Evolutionary conservation across 1,284 basidiomycete species (phyloP).

Genomic region (Blastosporella zonata): DNA sequence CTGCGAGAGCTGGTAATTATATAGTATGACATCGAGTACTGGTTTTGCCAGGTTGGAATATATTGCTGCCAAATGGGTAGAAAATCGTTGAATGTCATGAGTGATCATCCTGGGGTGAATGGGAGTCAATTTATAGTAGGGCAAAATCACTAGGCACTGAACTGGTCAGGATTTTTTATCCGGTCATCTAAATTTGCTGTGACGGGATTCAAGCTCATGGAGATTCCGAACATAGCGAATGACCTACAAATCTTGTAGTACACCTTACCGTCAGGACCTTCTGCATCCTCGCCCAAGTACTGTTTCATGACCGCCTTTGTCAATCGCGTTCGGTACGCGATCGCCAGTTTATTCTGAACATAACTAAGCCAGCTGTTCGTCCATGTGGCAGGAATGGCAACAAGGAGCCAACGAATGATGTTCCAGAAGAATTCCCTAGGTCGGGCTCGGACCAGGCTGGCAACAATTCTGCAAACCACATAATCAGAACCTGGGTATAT

Average conservation of each 20-base stretch:
- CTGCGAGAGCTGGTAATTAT: constrained; percentile 93
- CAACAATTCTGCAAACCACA: constrained; percentile 71
- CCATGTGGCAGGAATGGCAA: constrained; percentile 96
- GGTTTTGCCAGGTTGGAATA: constrained; percentile 96
- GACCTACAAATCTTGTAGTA: constrained; percentile 89
- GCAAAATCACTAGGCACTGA: constrained; percentile 20
- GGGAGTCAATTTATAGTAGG: constrained; percentile 11
- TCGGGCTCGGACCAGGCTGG: constrained; percentile 89
- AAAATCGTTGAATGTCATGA: constrained; percentile 94
- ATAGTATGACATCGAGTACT: constrained; percentile 88
- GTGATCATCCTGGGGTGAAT: constrained; percentile 74
- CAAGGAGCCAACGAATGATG: constrained; percentile 86
- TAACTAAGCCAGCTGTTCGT: constrained; percentile 96
- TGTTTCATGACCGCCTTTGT: constrained; percentile 81
- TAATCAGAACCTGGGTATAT: constrained; percentile 7
- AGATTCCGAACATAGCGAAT: background rate
- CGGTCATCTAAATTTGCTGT: constrained; percentile 89
- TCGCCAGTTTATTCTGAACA: constrained; percentile 90
- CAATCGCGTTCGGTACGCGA: constrained; percentile 88
- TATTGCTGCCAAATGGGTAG: constrained; percentile 87
- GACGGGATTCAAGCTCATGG: constrained; percentile 6
- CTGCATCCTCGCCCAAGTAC: constrained; percentile 80
- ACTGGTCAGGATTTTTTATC: constrained; percentile 97
- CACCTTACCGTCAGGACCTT: constrained; percentile 62
- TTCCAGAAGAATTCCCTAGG: constrained; percentile 80